These are phyloP conservation scores for Monosporascus sp. DNA, from an alignment of 2,329 filamentous ascomycete genomes.

Conservation along the genomic window DNA sequence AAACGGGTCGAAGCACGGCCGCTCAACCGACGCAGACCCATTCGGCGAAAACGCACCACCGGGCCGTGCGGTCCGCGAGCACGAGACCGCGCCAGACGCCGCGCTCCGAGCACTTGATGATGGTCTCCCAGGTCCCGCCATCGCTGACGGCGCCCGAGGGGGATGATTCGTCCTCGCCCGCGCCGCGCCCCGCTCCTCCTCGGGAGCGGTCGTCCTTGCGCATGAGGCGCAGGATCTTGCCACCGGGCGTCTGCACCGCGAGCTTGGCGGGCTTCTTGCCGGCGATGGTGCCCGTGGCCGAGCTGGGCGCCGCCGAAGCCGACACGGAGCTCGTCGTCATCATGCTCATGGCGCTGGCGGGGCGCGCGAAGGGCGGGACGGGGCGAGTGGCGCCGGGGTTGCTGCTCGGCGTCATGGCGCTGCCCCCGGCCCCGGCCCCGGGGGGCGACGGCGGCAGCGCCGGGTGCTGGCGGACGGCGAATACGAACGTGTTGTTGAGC, in stretches of 20 bases:
- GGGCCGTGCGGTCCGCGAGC: constrained; percentile 73
- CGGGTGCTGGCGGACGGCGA: constrained; percentile 89
- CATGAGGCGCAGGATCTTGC: constrained; percentile 88
- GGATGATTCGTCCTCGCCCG: constrained; percentile 45
- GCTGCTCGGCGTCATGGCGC: constrained; percentile 38
- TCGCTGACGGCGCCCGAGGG: constrained; percentile 39
- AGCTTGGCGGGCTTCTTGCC: constrained; percentile 87
- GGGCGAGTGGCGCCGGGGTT: constrained; percentile 49
- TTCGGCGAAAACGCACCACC: constrained; percentile 91
- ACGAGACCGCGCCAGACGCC: constrained; percentile 79
- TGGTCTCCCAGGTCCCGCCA: constrained; percentile 79
- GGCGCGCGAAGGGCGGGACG: constrained; percentile 52
- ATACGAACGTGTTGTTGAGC: constrained; percentile 96
- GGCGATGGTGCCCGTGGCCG: constrained; percentile 44
- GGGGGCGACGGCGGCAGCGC: constrained; percentile 34
- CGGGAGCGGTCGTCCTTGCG: constrained; percentile 67
- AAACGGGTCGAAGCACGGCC: too few species aligned
- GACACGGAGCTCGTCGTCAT: constrained; percentile 46
- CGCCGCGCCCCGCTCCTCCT: constrained; percentile 27
- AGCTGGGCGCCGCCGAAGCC: constrained; percentile 40
- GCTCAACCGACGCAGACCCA: constrained; percentile 56
- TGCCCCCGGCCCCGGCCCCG: constrained; percentile 22
- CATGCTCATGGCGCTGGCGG: constrained; percentile 61
- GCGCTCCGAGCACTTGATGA: constrained; percentile 81
- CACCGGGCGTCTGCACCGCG: constrained; percentile 87